Conservation (phyloP, 805 yeast genomes). For the Lachancea quebecensis region DNA sequence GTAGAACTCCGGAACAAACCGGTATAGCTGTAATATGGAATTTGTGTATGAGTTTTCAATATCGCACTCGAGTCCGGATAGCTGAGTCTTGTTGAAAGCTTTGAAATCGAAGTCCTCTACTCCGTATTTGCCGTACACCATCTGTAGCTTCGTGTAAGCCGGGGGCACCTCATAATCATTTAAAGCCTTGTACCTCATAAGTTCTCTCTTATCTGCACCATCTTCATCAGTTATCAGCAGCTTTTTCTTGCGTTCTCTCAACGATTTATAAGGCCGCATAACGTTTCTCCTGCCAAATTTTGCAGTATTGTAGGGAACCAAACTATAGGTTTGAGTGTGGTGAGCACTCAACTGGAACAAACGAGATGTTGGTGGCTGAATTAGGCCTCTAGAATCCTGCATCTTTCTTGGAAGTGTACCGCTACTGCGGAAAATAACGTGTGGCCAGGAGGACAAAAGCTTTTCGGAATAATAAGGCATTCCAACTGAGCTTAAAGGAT, state of each 20-base stretch:
- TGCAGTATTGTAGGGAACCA: slow-evolving; percentile 48
- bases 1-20: slow-evolving; percentile 69
- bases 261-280: slow-evolving; percentile 37
- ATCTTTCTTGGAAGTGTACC: slow-evolving; percentile 55
- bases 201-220: slow-evolving; percentile 16
- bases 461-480: slow-evolving; percentile 79
- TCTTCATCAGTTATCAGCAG: slow-evolving; percentile 12
- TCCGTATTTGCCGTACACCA: slow-evolving; percentile 83
- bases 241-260: slow-evolving; percentile 27
- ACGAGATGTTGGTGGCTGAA: slow-evolving; percentile 6
- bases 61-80: slow-evolving; percentile 86
- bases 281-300: slow-evolving; percentile 54
- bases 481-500: slow-evolving; percentile 69
- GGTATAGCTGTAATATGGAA: slow-evolving; percentile 68
- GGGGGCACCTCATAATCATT: slow-evolving; percentile 50
- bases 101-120: slow-evolving; percentile 90
- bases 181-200: slow-evolving; percentile 19
- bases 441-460: slow-evolving; percentile 76
- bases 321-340: slow-evolving; percentile 32
- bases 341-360: not conserved
- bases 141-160: slow-evolving; percentile 66
- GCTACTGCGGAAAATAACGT: slow-evolving; percentile 49
- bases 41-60: slow-evolving; percentile 73
- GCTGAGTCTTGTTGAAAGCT: slow-evolving; percentile 66
- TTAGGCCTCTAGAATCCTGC: not conserved